A percentile compares a stretch with the other conserved stretches of the same genome.
These are phyloP conservation scores for Trichoderma breve DNA, from an alignment of 2,329 filamentous ascomycete species.

Conservation along the genomic window DNA sequence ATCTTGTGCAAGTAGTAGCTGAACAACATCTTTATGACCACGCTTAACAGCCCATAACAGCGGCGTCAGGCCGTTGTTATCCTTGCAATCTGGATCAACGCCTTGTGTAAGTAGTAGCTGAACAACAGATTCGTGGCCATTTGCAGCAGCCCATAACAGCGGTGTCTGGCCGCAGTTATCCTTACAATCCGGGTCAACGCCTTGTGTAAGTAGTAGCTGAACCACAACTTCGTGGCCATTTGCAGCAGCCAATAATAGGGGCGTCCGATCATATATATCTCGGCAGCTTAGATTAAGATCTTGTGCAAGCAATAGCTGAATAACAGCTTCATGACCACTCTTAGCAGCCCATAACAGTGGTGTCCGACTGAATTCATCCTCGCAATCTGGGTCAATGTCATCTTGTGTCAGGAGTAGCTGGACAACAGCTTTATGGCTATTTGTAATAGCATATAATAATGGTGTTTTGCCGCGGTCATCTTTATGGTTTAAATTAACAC, in stretches of 20 bases:
- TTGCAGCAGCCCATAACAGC: neutral
- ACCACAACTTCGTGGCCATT: neutral
- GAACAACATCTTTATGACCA: neutral
- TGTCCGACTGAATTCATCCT: fast-evolving
- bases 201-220: neutral
- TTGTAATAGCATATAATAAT: too few species aligned
- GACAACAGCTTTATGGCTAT: too few species aligned
- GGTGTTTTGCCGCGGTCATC: too few species aligned
- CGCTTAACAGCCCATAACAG: neutral
- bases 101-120: neutral
- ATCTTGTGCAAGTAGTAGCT: neutral
- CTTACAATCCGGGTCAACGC: neutral
- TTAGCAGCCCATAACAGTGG: neutral
- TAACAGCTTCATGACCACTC: neutral
- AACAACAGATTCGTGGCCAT: neutral
- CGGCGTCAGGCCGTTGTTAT: neutral
- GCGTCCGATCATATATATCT: neutral
- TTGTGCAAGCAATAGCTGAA: neutral
- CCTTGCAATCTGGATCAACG: neutral
- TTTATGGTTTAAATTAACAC: too few species aligned
- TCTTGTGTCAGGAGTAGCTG: too few species aligned
- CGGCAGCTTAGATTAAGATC: too few species aligned
- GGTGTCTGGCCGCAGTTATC: neutral
- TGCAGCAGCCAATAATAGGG: neutral
- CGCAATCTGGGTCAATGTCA: too few species aligned